These are phyloP conservation scores for Candida coleopterorum DNA, from an alignment of 805 yeast genomes.

Conservation along the genomic window DNA sequence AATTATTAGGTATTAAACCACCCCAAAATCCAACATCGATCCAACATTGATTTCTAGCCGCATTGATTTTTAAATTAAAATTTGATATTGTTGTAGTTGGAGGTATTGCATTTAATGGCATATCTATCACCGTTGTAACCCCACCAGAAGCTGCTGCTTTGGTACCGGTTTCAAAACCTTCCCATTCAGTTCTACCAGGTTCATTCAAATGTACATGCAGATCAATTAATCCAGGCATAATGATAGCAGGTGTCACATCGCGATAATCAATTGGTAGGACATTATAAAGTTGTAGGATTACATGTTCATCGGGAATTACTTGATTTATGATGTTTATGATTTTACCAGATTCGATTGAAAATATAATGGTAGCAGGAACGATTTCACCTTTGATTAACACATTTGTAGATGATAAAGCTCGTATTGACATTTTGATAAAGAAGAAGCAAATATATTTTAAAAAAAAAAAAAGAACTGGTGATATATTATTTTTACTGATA, in stretches of 20 bases:
- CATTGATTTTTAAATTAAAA: constrained; percentile 66
- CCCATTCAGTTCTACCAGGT: constrained; percentile 99
- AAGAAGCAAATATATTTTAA: neutral
- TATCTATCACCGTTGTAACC: constrained; percentile 90
- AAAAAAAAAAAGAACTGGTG: constrained; percentile 1
- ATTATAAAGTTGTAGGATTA: constrained; percentile 37
- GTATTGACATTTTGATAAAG: constrained; percentile 41
- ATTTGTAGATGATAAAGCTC: constrained; percentile 57
- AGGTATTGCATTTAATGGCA: constrained; percentile 95
- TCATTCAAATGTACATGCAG: constrained; percentile 93
- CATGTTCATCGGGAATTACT: constrained; percentile 36
- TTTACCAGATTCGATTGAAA: constrained; percentile 46
- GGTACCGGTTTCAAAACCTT: constrained; percentile 95
- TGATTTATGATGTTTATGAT: constrained; percentile 46
- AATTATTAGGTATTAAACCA: constrained; percentile 79
- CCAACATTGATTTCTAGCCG: constrained; percentile 82
- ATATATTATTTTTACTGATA: neutral
- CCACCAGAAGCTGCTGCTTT: constrained; percentile 95
- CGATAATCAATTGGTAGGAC: constrained; percentile 40
- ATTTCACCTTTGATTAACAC: constrained; percentile 48
- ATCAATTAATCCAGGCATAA: constrained; percentile 90
- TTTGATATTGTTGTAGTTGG: constrained; percentile 86
- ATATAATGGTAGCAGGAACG: constrained; percentile 61
- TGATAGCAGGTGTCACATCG: constrained; percentile 56
- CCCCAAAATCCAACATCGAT: constrained; percentile 97